Base-by-base conservation (phyloP, 1,284 basidiomycete genomes). In the Agroathelia rolfsii region DNA sequence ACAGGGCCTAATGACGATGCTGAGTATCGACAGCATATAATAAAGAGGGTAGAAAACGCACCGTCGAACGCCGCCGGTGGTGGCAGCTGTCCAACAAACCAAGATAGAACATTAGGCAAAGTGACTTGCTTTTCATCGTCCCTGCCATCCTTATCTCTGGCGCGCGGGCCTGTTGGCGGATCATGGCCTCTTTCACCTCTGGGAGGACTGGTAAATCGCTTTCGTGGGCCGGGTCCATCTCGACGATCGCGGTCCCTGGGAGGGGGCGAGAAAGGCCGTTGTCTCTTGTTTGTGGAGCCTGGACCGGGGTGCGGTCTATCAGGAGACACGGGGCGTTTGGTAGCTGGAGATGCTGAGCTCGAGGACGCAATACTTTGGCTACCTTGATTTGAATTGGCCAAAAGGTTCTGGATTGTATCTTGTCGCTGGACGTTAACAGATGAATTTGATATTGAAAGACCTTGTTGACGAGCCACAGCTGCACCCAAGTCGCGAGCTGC, bases 401-500 rank as follows among this genome's bases (percentile, higher is more conserved):
- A 19, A n/a, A n/a, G n/a, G n/a, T n/a, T n/a, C n/a, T n/a, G n/a
- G n/a, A n/a, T n/a, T n/a, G n/a, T n/a, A n/a, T n/a, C n/a, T n/a
- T n/a, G n/a, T n/a, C n/a, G n/a, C n/a, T n/a, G n/a, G n/a, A n/a
- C n/a, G n/a, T n/a, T n/a, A n/a, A n/a, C n/a, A n/a, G n/a, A n/a
- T n/a, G n/a, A n/a, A n/a, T n/a, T n/a, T n/a, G n/a, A n/a, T n/a
- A n/a, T n/a, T 31, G 44, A 49, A 3, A 22, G 46, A 51, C 32
- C 34, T 35, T 65, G 64, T 23, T 64, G 60, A 19, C 61, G 50
- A 6, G 54, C 65, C 43, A 68, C 53, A 5, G 76, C 71, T 43
- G 86, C 76, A 12, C 93, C 93, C 13, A 96, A 71, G 53, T 98
- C 93, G 17, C 81, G 75, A 9, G 76, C 69, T 1, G 90, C 89